Percentiles rank a stretch among this genome's conserved stretches.
Conservation (phyloP, 2,329 filamentous ascomycete genomes). For the Claviceps digitariae region DNA sequence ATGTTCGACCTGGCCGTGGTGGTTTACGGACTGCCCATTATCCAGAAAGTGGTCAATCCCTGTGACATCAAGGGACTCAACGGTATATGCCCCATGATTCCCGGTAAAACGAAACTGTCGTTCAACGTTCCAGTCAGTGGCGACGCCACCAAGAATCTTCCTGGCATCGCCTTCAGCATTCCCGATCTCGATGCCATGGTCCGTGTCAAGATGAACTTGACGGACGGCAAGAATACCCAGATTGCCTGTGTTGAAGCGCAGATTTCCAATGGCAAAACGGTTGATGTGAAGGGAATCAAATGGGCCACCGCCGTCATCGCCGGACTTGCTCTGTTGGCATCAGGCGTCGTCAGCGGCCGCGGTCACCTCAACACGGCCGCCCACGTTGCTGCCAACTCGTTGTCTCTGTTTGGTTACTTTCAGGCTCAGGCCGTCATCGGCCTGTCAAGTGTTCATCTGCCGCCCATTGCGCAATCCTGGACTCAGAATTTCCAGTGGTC, state of each 20-base stretch:
- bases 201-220: constrained; percentile 64
- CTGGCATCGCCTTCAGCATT: constrained; percentile 72
- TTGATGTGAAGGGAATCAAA: constrained; percentile 73
- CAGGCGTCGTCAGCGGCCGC: constrained; percentile 74
- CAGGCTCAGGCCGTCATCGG: constrained; percentile 85
- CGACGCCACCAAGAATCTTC: constrained; percentile 49
- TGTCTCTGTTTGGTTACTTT: constrained; percentile 86
- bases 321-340: constrained; percentile 67
- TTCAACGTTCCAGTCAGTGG: constrained; percentile 50
- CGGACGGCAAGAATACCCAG: constrained; percentile 36
- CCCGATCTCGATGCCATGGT: constrained; percentile 83
- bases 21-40: constrained; percentile 45
- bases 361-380: constrained; percentile 92
- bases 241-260: constrained; percentile 78
- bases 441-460: constrained; percentile 64
- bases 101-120: constrained; percentile 61
- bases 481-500: constrained; percentile 97
- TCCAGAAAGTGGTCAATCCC: constrained; percentile 54
- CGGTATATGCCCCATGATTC: constrained; percentile 81
- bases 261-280: constrained; percentile 81
- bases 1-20: constrained; percentile 46
- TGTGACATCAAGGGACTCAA: constrained; percentile 49
- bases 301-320: constrained; percentile 83
- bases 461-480: constrained; percentile 80
- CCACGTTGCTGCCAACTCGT: constrained; percentile 80